A percentile compares a stretch with the other conserved stretches of the same genome.
Conservation (phyloP, 2,329 filamentous ascomycete genomes). For the Exophiala calicioides region DNA sequence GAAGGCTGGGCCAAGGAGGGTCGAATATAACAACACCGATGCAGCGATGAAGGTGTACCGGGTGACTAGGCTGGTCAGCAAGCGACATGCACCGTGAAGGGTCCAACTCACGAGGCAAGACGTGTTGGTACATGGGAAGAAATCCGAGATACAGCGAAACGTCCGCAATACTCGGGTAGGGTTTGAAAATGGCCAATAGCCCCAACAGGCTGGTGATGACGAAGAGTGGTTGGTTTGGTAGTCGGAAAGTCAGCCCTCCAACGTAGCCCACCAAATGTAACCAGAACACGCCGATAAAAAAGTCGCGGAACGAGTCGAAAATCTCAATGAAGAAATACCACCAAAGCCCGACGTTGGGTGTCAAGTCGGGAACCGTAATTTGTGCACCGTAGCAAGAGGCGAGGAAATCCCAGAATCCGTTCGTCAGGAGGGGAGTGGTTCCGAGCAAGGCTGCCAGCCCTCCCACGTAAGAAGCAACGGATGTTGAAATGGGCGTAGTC, state of each 20-base stretch:
- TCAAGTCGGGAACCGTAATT: conserved; percentile 84
- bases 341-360: conserved; percentile 94
- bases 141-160: conserved; percentile 81
- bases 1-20: conserved; percentile 87
- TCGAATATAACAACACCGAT: conserved; percentile 81
- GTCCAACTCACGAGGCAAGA: conserved; percentile 71
- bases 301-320: conserved; percentile 95
- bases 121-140: conserved; percentile 82
- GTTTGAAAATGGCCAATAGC: conserved; percentile 93
- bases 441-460: conserved; percentile 22
- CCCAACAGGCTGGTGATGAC: conserved; percentile 82
- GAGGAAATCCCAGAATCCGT: conserved; percentile 82
- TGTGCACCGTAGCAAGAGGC: conserved; percentile 90
- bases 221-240: conserved; percentile 83
- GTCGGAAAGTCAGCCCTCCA: conserved; percentile 76
- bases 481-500: conserved; percentile 25
- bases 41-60: conserved; percentile 87
- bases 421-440: conserved; percentile 56
- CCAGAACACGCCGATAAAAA: conserved; percentile 98
- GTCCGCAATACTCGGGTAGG: conserved; percentile 91
- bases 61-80: conserved; percentile 64
- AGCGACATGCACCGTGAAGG: neutral
- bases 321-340: conserved; percentile 99
- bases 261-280: conserved; percentile 90
- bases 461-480: conserved; percentile 31